phyloP scores from a whole-genome alignment of 2,329 filamentous ascomycete species.

The Chaetomiaceae sp. region DNA sequence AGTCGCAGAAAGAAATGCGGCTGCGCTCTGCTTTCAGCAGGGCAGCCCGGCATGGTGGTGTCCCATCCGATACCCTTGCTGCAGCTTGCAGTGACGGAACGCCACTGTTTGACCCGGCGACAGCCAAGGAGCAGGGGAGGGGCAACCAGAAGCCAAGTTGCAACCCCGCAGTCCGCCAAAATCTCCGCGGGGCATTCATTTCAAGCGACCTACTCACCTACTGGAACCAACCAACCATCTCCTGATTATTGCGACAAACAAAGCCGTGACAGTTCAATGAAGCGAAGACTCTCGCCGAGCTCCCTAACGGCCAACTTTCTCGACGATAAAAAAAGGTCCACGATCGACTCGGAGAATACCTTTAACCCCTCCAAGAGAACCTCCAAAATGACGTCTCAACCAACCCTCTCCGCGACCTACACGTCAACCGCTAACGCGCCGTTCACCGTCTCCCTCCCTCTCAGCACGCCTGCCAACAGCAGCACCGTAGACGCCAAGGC shows the following conservation, averaged over 20 bases:
- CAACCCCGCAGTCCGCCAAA: conserved; percentile 13
- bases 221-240: too few relatives aligned
- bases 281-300: neutral
- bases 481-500: conserved; percentile 46
- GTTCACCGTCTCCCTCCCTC: conserved; percentile 40
- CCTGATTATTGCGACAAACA: neutral
- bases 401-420: conserved; percentile 49
- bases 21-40: neutral
- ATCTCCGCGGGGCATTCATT: conserved; percentile 4
- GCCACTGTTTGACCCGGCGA: conserved; percentile 6
- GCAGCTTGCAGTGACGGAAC: conserved; percentile 3
- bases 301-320: neutral
- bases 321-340: neutral
- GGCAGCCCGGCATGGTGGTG: neutral
- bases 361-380: neutral
- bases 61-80: conserved; percentile 3
- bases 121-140: neutral
- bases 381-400: conserved; percentile 17
- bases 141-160: neutral
- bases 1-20: neutral
- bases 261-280: neutral
- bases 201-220: too few relatives aligned
- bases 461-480: conserved; percentile 34
- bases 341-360: neutral
- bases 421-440: conserved; percentile 45